Evolutionary conservation across 2,329 filamentous ascomycete species (phyloP).

Genomic region (Bipolaris victoriae): DNA sequence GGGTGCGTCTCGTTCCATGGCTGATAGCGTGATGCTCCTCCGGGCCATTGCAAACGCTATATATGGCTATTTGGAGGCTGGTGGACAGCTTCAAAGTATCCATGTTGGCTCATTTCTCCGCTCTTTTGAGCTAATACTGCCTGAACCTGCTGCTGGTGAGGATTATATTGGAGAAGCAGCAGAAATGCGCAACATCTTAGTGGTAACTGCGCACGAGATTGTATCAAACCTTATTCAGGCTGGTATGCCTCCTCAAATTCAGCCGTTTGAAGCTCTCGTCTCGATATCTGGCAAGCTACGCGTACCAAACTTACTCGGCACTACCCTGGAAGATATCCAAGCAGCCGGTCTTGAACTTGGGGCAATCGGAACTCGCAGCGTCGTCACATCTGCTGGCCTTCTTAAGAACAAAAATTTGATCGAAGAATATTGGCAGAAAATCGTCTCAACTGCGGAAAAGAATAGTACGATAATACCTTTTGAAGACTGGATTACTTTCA

Average conservation of each 20-base stretch:
- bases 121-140: conserved; percentile 39
- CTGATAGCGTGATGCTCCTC: conserved; percentile 36
- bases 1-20: conserved; percentile 16
- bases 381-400: conserved; percentile 40
- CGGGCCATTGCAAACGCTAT: conserved; percentile 51
- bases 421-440: conserved; percentile 38
- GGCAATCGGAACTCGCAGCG: conserved; percentile 27
- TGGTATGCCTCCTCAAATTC: conserved; percentile 31
- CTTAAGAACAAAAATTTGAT: conserved; percentile 32
- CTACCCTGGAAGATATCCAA: conserved; percentile 34
- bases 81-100: conserved; percentile 44
- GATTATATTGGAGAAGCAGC: conserved; percentile 28
- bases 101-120: conserved; percentile 50
- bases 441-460: conserved; percentile 30
- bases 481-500: conserved; percentile 44
- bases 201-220: conserved; percentile 32
- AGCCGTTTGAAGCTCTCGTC: conserved; percentile 38
- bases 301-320: conserved; percentile 32
- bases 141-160: conserved; percentile 21
- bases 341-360: conserved; percentile 27
- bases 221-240: conserved; percentile 35
- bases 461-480: conserved; percentile 29
- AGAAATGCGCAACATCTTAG: conserved; percentile 31
- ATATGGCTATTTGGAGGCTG: conserved; percentile 51
- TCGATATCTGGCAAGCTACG: conserved; percentile 37